These are phyloP conservation scores for Nicotiana tomentosiformis DNA, from an alignment of 257 asterid species.

Conservation along the genomic window DNA sequence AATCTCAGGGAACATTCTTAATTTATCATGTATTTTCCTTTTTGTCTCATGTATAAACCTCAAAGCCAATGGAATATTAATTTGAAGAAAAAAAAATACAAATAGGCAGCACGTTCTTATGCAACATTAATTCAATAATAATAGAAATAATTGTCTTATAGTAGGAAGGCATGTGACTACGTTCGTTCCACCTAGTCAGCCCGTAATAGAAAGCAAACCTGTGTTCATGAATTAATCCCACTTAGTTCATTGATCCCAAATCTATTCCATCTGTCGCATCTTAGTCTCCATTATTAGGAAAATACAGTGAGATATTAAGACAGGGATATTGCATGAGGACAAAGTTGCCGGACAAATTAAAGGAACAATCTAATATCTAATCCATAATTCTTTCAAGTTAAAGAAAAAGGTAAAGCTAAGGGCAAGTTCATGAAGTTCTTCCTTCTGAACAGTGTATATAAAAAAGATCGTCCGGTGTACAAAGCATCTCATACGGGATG, in stretches of 20 bases:
- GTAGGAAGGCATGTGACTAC: slow-evolving; percentile 5
- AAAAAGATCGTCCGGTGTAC: no score
- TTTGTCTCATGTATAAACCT: background rate
- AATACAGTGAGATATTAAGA: background rate
- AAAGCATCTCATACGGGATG: no score
- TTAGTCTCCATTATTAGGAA: background rate
- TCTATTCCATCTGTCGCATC: background rate
- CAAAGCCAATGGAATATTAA: background rate
- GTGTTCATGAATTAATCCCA: background rate
- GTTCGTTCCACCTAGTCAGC: background rate
- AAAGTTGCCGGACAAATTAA: background rate
- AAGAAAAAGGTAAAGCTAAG: no score
- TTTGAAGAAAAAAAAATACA: background rate
- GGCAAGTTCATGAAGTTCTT: no score
- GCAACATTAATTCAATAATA: background rate
- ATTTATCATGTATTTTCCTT: background rate
- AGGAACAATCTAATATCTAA: background rate
- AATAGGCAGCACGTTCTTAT: background rate
- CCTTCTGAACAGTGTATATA: no score
- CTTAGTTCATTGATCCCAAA: background rate
- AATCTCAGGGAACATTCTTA: background rate
- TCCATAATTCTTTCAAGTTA: background rate
- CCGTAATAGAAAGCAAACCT: background rate
- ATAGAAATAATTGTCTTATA: background rate
- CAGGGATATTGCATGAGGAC: background rate